Evolutionary conservation across 495 filamentous ascomycete genomes (phyloP), one percentile per base, ranked within the genome.

Genomic region (Parachaetomium inaequale): DNA sequence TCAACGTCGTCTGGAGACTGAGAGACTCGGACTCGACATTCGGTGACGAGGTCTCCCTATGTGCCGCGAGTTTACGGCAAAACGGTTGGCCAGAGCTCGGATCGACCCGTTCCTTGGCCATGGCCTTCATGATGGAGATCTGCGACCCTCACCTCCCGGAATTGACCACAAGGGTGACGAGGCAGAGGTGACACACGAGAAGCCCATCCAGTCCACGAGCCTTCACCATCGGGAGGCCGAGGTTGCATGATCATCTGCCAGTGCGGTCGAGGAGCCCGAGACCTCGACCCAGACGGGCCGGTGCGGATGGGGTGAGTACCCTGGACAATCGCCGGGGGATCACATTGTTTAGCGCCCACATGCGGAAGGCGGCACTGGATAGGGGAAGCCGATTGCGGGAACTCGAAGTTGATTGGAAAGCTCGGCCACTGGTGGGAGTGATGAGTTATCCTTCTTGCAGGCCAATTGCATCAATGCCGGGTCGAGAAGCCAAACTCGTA

Each of bases 281-380:
- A 69, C 62, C 52, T 63, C 40, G 56, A 50, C 61, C 34, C 32
- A 28, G 57, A 65, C 47, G 62, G 67, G 42, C 61, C 57, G 28
- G 23, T 42, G 61, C 59, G 28, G 34, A 34, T n/a, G 26, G 23
- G 34, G 61, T 54, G 61, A 55, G 55, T 64, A 63, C 61, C 50
- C 26, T 36, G 59, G 63, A 65, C 58, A 36, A 43, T 17, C 1
- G 2, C 1, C 21, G 2, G 7, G 10, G 54, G 54, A 4, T 6
- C 54, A 23, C 32, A 25, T 45, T 11, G 6, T 26, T 43, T 32
- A 47, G 40, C 38, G 40, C 54, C 53, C 36, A 45, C 21, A 57
- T 19, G 31, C 36, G 38, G 36, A 43, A 29, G 38, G 38, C 36
- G 38, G 54, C 36, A 21, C 54, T 56, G 54, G 38, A 58, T 47